Percentiles rank a stretch among this genome's conserved stretches.
phyloP scores from a whole-genome alignment of 192 early-diverging fungal genomes.

The Backusella tarrabulga region DNA sequence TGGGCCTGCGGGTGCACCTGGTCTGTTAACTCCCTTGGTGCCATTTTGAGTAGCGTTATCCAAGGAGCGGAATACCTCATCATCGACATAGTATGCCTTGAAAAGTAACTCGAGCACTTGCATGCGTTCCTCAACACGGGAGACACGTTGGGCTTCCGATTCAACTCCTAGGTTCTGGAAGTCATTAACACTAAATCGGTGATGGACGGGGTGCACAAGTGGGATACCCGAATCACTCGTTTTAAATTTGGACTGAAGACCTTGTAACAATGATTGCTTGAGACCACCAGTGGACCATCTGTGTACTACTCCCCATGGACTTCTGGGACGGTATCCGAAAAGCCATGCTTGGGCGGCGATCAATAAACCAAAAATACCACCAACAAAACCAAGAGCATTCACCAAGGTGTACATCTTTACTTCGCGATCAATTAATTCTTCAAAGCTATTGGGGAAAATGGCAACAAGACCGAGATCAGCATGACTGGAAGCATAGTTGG shows the following conservation, averaged over 20 bases:
- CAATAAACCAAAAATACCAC: conserved; percentile 37
- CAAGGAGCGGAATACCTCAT: conserved; percentile 29
- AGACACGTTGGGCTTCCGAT: conserved; percentile 24
- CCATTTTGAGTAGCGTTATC: conserved; percentile 3
- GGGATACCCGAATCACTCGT: conserved; percentile 29
- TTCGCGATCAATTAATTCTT: conserved; percentile 18
- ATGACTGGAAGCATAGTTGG: conserved; percentile 23
- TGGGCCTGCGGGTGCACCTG: neutral
- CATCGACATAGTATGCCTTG: conserved; percentile 36
- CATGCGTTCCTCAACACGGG: conserved; percentile 30
- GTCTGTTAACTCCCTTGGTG: neutral
- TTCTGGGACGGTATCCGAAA: conserved; percentile 35
- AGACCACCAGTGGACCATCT: conserved; percentile 38
- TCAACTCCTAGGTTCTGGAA: conserved; percentile 15
- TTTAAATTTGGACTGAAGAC: conserved; percentile 30
- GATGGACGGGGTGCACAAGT: conserved; percentile 28
- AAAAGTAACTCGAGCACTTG: conserved; percentile 27
- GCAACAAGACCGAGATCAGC: conserved; percentile 26
- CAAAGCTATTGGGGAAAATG: conserved; percentile 19
- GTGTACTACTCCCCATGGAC: conserved; percentile 37
- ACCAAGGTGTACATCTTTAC: conserved; percentile 34
- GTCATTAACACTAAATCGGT: conserved; percentile 21
- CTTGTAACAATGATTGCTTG: conserved; percentile 28
- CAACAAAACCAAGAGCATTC: conserved; percentile 36
- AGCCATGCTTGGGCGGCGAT: conserved; percentile 34